These are phyloP conservation scores for Hortiboletus rubellus DNA, from an alignment of 1,284 basidiomycete genomes.

Conservation along the genomic window DNA sequence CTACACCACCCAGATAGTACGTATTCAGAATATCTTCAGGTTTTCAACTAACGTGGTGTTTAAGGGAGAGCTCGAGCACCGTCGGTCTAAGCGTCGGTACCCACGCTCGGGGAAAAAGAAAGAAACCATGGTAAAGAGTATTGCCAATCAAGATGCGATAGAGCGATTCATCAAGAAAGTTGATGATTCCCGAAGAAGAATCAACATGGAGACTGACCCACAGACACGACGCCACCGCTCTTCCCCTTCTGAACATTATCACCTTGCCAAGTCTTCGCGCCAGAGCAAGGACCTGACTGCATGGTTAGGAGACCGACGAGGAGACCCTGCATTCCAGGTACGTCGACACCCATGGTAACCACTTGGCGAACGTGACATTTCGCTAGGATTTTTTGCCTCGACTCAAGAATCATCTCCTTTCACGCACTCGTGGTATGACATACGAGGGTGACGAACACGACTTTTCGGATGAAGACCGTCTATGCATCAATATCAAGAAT, in stretches of 20 bases:
- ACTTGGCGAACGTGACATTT: no score
- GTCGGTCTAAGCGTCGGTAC: accelerated
- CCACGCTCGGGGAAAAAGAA: not conserved
- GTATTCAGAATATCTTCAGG: no score
- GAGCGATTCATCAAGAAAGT: not conserved
- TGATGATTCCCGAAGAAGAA: no score
- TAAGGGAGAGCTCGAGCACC: slow-evolving; percentile 2
- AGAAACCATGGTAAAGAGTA: accelerated
- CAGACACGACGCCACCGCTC: not conserved
- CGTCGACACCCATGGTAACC: no score
- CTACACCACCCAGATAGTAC: slow-evolving; percentile 34
- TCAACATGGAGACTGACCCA: not conserved
- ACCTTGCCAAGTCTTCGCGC: not conserved
- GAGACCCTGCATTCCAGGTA: not conserved
- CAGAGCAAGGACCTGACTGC: not conserved
- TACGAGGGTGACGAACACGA: not conserved
- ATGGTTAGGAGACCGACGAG: not conserved
- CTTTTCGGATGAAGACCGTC: not conserved
- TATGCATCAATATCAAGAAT: not conserved
- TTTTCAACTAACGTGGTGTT: no score
- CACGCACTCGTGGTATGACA: not conserved
- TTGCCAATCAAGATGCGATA: not conserved
- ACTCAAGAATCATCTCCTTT: not conserved
- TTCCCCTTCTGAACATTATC: not conserved
- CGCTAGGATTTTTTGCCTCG: not conserved